These are phyloP conservation scores for Erythrophleum ivorense DNA, from an alignment of 331 rosid genomes.

Conservation along the genomic window DNA sequence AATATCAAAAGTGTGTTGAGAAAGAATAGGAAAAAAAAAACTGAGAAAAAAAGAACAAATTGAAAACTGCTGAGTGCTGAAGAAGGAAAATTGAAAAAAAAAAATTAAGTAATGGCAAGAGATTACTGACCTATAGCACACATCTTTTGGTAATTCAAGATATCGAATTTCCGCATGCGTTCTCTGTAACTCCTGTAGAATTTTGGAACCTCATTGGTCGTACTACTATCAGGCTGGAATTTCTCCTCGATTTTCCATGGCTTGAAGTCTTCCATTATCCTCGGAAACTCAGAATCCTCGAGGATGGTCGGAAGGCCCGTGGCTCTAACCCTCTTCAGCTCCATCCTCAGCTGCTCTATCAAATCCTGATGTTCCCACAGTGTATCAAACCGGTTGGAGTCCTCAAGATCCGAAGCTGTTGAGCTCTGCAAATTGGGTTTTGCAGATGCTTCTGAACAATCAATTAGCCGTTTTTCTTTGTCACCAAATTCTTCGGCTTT, in stretches of 20 bases:
- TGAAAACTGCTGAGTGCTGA: not conserved
- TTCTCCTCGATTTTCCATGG: conserved; percentile 98
- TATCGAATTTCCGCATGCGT: conserved; percentile 89
- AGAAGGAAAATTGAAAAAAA: not conserved
- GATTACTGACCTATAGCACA: conserved; percentile 81
- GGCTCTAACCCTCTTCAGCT: conserved; percentile 83
- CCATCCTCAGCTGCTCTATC: conserved; percentile 88
- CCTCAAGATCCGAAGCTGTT: conserved; percentile 50
- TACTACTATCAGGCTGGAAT: conserved; percentile 49
- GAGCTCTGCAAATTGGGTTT: conserved; percentile 30
- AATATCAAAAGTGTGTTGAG: not conserved
- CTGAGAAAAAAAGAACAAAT: not conserved
- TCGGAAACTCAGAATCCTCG: conserved; percentile 91
- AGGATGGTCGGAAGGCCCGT: conserved; percentile 89
- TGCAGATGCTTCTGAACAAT: conserved; percentile 17
- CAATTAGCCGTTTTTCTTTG: not conserved
- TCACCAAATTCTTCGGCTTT: conserved; percentile 34
- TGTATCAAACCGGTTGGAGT: conserved; percentile 69
- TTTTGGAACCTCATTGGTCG: conserved; percentile 74
- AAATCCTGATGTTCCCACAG: conserved; percentile 97
- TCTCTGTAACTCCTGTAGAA: conserved; percentile 86
- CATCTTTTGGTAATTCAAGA: conserved; percentile 97
- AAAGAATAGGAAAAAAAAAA: conserved; percentile 13
- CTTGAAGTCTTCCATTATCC: conserved; percentile 76
- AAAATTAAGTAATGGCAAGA: not conserved